Evolutionary conservation across 441 rosid genomes (phyloP).

Genomic region (Arabidopsis hybrid): DNA sequence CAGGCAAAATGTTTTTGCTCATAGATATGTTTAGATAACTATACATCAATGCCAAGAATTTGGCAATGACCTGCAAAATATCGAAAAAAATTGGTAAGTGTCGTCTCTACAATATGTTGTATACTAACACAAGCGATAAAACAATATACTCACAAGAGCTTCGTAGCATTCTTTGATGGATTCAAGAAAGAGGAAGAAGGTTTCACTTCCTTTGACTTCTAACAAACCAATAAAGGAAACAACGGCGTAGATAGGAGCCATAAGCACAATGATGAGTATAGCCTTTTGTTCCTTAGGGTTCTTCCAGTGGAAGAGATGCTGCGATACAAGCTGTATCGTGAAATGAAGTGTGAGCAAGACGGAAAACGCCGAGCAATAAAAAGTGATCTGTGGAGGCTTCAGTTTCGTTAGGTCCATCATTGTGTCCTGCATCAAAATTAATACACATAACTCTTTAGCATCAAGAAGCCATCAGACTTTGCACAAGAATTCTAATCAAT

Average conservation of each 20-base stretch:
- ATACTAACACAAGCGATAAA: neutral
- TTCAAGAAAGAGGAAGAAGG: slow-evolving; percentile 78
- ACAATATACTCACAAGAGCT: slow-evolving; percentile 72
- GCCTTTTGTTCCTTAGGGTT: slow-evolving; percentile 97
- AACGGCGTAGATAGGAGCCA: slow-evolving; percentile 90
- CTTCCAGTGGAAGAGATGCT: slow-evolving; percentile 90
- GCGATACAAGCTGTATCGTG: slow-evolving; percentile 74
- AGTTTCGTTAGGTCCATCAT: slow-evolving; percentile 62
- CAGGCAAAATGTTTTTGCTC: slow-evolving; percentile 82
- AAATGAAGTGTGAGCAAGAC: slow-evolving; percentile 70
- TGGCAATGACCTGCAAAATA: slow-evolving; percentile 79
- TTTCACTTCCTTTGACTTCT: slow-evolving; percentile 77
- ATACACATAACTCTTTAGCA: slow-evolving; percentile 7
- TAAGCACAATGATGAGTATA: slow-evolving; percentile 77
- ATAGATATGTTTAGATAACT: slow-evolving; percentile 86
- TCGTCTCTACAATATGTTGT: slow-evolving; percentile 2
- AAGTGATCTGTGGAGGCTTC: slow-evolving; percentile 65
- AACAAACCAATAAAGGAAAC: slow-evolving; percentile 79
- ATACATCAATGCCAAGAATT: slow-evolving; percentile 87
- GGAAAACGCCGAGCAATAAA: slow-evolving; percentile 65
- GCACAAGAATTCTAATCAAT: neutral
- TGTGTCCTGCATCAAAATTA: slow-evolving; percentile 22
- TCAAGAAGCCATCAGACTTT: neutral
- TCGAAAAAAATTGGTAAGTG: neutral
- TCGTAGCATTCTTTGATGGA: slow-evolving; percentile 96